phyloP scores from a whole-genome alignment of 2,329 filamentous ascomycete species.

The Diplocarpon rosae region DNA sequence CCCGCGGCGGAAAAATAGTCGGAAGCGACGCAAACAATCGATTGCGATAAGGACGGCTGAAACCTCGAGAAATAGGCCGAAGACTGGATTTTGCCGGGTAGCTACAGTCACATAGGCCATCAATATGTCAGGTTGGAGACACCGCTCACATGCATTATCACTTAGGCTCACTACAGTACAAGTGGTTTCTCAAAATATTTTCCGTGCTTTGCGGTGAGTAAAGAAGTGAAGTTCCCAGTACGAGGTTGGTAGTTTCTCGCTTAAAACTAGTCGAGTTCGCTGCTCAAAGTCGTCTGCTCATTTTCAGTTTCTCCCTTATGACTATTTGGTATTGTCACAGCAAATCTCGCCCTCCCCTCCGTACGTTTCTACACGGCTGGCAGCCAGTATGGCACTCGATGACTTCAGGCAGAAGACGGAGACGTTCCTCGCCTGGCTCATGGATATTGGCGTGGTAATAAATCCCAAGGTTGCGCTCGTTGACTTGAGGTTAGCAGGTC shows the following conservation, averaged over 20 bases:
- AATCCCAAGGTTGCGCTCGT: constrained; percentile 46
- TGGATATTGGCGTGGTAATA: constrained; percentile 39
- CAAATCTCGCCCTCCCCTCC: not conserved
- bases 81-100: no score
- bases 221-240: no score
- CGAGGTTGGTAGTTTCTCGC: not conserved
- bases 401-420: constrained; percentile 36
- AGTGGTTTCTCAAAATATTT: no score
- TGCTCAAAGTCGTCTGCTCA: no score
- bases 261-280: not conserved
- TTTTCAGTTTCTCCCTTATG: no score
- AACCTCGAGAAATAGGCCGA: no score
- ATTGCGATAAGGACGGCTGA: not conserved
- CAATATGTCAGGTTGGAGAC: no score
- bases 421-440: constrained; percentile 47
- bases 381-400: constrained; percentile 21
- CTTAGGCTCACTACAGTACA: no score
- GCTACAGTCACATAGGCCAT: no score
- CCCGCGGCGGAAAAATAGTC: not conserved
- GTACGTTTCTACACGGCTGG: not conserved
- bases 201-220: no score
- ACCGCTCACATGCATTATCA: no score
- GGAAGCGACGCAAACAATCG: not conserved
- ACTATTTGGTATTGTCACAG: not conserved
- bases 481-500: constrained; percentile 43